Percentiles rank a stretch among this genome's conserved stretches.
These are phyloP conservation scores for Phoma sp. DNA, from an alignment of 2,329 filamentous ascomycete genomes.

Conservation along the genomic window DNA sequence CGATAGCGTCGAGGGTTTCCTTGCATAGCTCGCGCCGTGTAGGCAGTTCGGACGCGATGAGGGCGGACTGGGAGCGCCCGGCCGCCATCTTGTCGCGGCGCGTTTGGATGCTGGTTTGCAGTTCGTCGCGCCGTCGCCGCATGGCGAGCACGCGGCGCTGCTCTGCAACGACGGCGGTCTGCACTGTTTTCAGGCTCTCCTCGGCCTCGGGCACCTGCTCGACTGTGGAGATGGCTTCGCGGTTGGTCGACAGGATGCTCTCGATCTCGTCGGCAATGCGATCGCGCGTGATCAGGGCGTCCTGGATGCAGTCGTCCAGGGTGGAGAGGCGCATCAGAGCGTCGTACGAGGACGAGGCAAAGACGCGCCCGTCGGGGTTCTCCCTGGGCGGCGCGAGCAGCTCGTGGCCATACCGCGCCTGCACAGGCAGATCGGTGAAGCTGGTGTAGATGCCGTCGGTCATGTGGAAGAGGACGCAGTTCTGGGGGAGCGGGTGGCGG, in stretches of 20 bases:
- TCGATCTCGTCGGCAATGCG: conserved; percentile 81
- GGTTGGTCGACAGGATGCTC: conserved; percentile 48
- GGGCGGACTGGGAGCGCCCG: conserved; percentile 66
- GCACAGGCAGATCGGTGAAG: conserved; percentile 67
- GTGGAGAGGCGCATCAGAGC: conserved; percentile 87
- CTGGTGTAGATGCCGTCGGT: conserved; percentile 85
- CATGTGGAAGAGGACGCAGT: conserved; percentile 85
- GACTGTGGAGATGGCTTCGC: conserved; percentile 43
- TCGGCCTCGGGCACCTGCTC: conserved; percentile 51
- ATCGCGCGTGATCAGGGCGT: conserved; percentile 79
- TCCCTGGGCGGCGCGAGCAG: conserved; percentile 43
- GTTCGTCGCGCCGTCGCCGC: conserved; percentile 68
- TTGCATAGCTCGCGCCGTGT: conserved; percentile 54
- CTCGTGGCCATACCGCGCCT: conserved; percentile 40
- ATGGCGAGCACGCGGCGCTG: conserved; percentile 68
- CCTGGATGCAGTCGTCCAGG: conserved; percentile 87
- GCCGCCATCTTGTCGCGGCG: conserved; percentile 71
- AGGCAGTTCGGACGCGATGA: conserved; percentile 65
- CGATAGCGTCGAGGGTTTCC: conserved; percentile 62
- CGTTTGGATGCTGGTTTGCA: conserved; percentile 68
- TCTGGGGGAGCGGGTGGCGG: conserved; percentile 75
- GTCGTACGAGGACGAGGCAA: conserved; percentile 82
- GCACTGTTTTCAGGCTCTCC: conserved; percentile 52
- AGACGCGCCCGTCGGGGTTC: conserved; percentile 55
- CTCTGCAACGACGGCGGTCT: conserved; percentile 65